These are phyloP conservation scores for Hansenula sp. DNA, from an alignment of 1,139 yeast genomes.

Conservation along the genomic window DNA sequence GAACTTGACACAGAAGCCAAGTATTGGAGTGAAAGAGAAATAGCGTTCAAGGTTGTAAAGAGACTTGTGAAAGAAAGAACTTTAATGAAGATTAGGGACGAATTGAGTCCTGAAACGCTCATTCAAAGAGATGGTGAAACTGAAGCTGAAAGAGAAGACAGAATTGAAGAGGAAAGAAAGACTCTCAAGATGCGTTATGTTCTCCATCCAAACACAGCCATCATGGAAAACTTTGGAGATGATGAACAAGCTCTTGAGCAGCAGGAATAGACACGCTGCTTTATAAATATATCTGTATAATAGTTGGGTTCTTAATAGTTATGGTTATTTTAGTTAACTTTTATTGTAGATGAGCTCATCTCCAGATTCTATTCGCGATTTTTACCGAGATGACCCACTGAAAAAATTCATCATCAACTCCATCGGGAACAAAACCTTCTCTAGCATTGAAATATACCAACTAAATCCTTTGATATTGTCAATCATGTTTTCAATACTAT, in stretches of 20 bases:
- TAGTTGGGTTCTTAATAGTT: background rate
- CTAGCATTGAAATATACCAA: too few relatives aligned
- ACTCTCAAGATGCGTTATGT: slow-evolving; percentile 49
- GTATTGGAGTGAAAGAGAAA: slow-evolving; percentile 62
- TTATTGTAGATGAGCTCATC: too few relatives aligned
- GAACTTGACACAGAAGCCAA: slow-evolving; percentile 68
- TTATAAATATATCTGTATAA: too few relatives aligned
- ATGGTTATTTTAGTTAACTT: too few relatives aligned
- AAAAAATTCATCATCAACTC: background rate
- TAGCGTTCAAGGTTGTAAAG: slow-evolving; percentile 77
- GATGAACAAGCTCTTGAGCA: slow-evolving; percentile 16
- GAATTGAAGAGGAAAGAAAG: slow-evolving; percentile 23
- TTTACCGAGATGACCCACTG: too few relatives aligned
- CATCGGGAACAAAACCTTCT: background rate
- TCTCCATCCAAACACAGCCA: slow-evolving; percentile 87
- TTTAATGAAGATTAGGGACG: slow-evolving; percentile 75
- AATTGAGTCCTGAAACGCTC: slow-evolving; percentile 28
- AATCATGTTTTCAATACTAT: background rate
- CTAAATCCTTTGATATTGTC: too few relatives aligned
- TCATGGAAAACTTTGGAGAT: slow-evolving; percentile 41
- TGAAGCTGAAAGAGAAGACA: slow-evolving; percentile 24
- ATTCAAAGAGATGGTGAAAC: slow-evolving; percentile 26
- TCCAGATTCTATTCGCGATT: too few relatives aligned
- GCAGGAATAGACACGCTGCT: too few relatives aligned
- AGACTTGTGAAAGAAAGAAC: slow-evolving; percentile 84